Percentiles rank a stretch among this genome's conserved stretches.
Conservation (phyloP, 176 grass and related monocot species). For the Themeda triandra region DNA sequence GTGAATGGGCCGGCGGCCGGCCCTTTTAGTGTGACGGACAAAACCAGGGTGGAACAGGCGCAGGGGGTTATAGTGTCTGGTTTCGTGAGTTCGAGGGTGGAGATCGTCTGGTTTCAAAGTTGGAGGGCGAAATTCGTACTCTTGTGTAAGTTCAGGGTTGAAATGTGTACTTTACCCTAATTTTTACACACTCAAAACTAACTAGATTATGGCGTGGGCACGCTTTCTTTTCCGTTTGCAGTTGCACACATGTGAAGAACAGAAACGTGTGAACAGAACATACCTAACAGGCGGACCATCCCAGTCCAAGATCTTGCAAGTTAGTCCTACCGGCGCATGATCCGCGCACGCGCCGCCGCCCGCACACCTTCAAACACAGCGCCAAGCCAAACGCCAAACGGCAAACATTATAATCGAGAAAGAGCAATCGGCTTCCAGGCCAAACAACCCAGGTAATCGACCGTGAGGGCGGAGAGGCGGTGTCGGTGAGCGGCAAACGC, state of each 20-base stretch:
- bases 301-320: background rate
- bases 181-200: no score
- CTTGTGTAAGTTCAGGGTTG: no score
- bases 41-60: no score
- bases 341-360: background rate
- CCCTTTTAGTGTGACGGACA: no score
- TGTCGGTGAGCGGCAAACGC: background rate
- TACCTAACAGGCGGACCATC: slow-evolving; percentile 24
- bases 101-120: no score
- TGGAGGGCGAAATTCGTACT: no score
- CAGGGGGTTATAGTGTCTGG: no score
- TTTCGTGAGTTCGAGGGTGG: no score
- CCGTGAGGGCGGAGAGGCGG: background rate
- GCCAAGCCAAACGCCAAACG: background rate
- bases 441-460: background rate
- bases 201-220: no score
- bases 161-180: no score
- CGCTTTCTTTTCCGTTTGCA: background rate
- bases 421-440: background rate
- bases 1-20: no score
- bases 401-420: background rate
- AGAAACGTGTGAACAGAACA: background rate
- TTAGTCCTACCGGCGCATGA: background rate
- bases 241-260: background rate
- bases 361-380: slow-evolving; percentile 6